Evolutionary conservation across 2,329 filamentous ascomycete species (phyloP).

Genomic region (Ophiocordyceps polyrhachis-furcata): DNA sequence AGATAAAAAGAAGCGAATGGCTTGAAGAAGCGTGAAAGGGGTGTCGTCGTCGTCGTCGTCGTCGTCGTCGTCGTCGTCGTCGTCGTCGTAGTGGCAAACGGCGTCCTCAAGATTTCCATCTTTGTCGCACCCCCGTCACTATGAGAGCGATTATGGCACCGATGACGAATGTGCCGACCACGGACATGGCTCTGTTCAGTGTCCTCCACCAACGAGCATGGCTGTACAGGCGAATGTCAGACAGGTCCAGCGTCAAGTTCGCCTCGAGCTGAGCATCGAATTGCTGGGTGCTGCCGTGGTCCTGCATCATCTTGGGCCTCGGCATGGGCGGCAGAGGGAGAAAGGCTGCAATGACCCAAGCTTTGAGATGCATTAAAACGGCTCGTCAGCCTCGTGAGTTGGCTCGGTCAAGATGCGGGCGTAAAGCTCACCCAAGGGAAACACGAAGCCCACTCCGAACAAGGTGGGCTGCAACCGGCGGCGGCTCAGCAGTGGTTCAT

Average conservation of each 20-base stretch:
- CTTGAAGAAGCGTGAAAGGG: not conserved
- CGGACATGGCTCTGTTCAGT: constrained; percentile 38
- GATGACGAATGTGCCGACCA: constrained; percentile 34
- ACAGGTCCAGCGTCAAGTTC: constrained; percentile 15
- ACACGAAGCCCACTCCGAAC: constrained; percentile 60
- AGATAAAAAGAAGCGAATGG: too few relatives aligned
- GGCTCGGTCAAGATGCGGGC: not conserved
- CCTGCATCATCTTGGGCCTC: constrained; percentile 30
- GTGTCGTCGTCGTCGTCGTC: not conserved
- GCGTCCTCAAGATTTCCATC: constrained; percentile 18
- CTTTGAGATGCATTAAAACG: constrained; percentile 18
- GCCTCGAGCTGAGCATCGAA: constrained; percentile 18
- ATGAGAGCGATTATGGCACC: constrained; percentile 31
- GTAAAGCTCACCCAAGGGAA: constrained; percentile 43
- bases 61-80: not conserved
- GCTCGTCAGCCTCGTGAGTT: not conserved
- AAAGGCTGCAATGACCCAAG: constrained; percentile 65
- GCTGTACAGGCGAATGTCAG: constrained; percentile 27
- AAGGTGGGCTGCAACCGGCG: constrained; percentile 58
- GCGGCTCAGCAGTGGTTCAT: constrained; percentile 40
- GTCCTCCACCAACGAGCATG: constrained; percentile 41
- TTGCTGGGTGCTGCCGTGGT: constrained; percentile 20
- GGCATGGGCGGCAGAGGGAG: constrained; percentile 49
- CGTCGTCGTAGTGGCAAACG: not conserved
- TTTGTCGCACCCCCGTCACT: constrained; percentile 30